Evolutionary conservation across 805 yeast species (phyloP), one percentile per base, ranked within the genome.

Genomic region (Brettanomyces custersianus): DNA sequence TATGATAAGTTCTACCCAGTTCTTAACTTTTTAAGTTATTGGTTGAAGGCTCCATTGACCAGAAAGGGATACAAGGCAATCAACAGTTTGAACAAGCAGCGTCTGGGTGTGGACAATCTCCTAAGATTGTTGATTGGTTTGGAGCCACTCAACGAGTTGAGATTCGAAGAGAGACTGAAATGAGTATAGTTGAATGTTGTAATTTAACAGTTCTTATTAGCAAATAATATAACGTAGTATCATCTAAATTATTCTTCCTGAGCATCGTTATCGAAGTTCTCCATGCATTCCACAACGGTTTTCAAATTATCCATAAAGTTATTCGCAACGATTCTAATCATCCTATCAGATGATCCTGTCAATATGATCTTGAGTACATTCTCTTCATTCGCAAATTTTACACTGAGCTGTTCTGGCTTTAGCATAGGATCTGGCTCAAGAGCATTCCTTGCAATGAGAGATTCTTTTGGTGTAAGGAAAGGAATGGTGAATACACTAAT

Each of bases 41-140:
- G 96, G 96, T 77, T 90, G 56, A 88, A 88, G 70, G 96, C 96
- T 2, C 97, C 97, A 45, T 74, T 88, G 49, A 79, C 94, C 34
- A 83, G 90, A 64, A 84, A 86, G 34, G 96, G 96, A 4, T 83
- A 70, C 63, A 80, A 84, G 56, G 80, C 95, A 22, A 84, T 88
- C 52, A 88, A 88, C 54, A 95, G 96, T 20, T 72, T 88, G 58
- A 90, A 86, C 74, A 90, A 88, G 65, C 97, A 90, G 69, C 80
- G 95, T 57, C 72, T 79, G 49, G 96, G 94, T 35, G 66, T 88
- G 46, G 97, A 88, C 66, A 90, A 87, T 69, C 75, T 88, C 55
- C 66, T 88, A 63, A 79, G 95, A 57, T 77, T 86, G 47, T 70
- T 88, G 54, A 85, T 88, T 46, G 97, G 97, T 31, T 72, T 88